A percentile compares a stretch with the other conserved stretches of the same genome.
These are phyloP conservation scores for Aspergillus tamarii DNA, from an alignment of 2,329 filamentous ascomycete species.

Conservation along the genomic window DNA sequence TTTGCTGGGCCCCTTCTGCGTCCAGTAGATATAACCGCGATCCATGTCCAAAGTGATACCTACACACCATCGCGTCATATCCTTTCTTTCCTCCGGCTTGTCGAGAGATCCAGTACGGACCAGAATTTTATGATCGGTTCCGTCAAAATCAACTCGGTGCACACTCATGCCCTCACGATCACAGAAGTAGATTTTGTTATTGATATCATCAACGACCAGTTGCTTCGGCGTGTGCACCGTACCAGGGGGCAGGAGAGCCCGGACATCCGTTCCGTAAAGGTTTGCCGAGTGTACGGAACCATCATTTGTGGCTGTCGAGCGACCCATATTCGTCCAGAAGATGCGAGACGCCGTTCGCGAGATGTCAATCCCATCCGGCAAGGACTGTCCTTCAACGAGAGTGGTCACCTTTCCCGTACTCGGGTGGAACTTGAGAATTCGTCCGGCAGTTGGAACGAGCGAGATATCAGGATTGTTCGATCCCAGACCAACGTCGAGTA, in stretches of 20 bases:
- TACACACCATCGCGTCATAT: conserved; percentile 55
- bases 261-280: conserved; percentile 53
- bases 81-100: conserved; percentile 29
- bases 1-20: conserved; percentile 62
- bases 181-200: conserved; percentile 43
- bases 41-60: conserved; percentile 55
- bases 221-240: conserved; percentile 56
- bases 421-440: conserved; percentile 1
- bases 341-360: conserved; percentile 38
- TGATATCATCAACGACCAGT: conserved; percentile 33
- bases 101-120: conserved; percentile 29
- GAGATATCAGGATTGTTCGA: conserved; percentile 22
- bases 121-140: conserved; percentile 40
- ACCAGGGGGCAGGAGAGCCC: conserved; percentile 49
- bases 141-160: conserved; percentile 41
- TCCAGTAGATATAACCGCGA: conserved; percentile 60
- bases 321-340: conserved; percentile 59
- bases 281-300: conserved; percentile 49
- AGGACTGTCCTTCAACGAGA: conserved; percentile 14
- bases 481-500: conserved; percentile 30
- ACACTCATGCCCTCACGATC: conserved; percentile 49
- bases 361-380: conserved; percentile 53
- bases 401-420: conserved; percentile 1
- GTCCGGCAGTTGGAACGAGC: conserved; percentile 11
- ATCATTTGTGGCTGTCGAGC: conserved; percentile 35